These are phyloP conservation scores for Chrysosporium queenslandicum DNA, from an alignment of 2,329 filamentous ascomycete genomes.

Conservation along the genomic window DNA sequence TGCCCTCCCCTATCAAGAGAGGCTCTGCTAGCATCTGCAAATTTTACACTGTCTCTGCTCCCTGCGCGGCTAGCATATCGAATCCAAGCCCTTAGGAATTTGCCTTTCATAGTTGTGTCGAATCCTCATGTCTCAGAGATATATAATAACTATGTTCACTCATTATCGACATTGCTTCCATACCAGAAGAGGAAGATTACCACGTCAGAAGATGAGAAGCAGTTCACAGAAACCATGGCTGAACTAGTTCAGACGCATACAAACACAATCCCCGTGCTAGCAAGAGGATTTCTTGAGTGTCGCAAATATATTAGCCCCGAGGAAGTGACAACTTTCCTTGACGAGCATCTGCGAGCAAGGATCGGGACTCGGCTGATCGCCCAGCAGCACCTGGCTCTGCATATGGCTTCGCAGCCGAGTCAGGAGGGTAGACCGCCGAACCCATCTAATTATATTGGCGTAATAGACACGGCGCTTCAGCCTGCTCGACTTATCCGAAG, in stretches of 20 bases:
- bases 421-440: conserved; percentile 41
- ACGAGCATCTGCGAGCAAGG: conserved; percentile 83
- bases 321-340: conserved; percentile 84
- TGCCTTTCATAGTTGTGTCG: conserved; percentile 97
- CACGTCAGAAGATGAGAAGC: conserved; percentile 74
- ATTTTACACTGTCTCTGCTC: conserved; percentile 87
- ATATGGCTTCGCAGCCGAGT: conserved; percentile 64
- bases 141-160: conserved; percentile 93
- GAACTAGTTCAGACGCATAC: conserved; percentile 92
- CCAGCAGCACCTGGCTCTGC: conserved; percentile 91
- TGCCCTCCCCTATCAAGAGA: conserved; percentile 71
- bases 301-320: conserved; percentile 72
- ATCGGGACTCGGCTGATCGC: conserved; percentile 92
- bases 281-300: conserved; percentile 85
- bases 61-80: conserved; percentile 87
- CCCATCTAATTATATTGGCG: conserved; percentile 66
- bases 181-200: conserved; percentile 65
- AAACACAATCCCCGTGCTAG: conserved; percentile 88
- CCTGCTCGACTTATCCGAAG: conserved; percentile 71
- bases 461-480: conserved; percentile 82
- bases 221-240: conserved; percentile 84
- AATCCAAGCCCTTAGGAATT: conserved; percentile 82
- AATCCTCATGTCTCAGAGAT: conserved; percentile 91
- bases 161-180: conserved; percentile 77
- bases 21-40: conserved; percentile 78